Conservation (phyloP, 169 alveolate species). For the Plasmodium relictum region DNA sequence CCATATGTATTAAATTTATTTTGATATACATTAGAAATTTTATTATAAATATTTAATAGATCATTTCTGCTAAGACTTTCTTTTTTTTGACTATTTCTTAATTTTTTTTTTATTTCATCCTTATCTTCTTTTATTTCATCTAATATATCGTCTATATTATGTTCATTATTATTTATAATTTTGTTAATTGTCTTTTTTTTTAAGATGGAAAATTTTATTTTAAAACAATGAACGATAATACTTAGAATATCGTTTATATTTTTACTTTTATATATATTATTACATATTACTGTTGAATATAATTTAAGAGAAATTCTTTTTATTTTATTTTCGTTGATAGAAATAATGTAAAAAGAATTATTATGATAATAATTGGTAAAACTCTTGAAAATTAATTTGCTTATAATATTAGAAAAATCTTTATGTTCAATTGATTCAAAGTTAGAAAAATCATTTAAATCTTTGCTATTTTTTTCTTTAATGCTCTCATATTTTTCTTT, state of each 20-base stretch:
- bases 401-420: constrained; percentile 29
- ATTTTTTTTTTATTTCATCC: constrained; percentile 1
- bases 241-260: constrained; percentile 43
- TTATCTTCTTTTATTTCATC: constrained; percentile 7
- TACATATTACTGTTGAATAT: constrained; percentile 28
- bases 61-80: background rate
- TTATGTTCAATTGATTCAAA: constrained; percentile 24
- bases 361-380: constrained; percentile 44
- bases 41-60: background rate
- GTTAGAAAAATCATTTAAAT: constrained; percentile 6
- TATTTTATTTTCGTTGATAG: constrained; percentile 32
- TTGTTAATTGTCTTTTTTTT: constrained; percentile 12
- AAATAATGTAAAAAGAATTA: constrained; percentile 54
- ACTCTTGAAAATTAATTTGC: constrained; percentile 19
- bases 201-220: constrained; percentile 35
- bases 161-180: background rate
- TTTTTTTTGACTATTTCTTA: background rate
- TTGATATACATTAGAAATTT: background rate
- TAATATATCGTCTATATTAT: constrained; percentile 19
- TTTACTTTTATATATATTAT: constrained; percentile 15
- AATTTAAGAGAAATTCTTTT: constrained; percentile 55
- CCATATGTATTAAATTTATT: background rate
- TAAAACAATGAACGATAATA: constrained; percentile 35
- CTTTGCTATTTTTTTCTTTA: constrained; percentile 14
- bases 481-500: constrained; percentile 57